Conservation (phyloP, 306 rosid genomes). For the Inga oerstediana region DNA sequence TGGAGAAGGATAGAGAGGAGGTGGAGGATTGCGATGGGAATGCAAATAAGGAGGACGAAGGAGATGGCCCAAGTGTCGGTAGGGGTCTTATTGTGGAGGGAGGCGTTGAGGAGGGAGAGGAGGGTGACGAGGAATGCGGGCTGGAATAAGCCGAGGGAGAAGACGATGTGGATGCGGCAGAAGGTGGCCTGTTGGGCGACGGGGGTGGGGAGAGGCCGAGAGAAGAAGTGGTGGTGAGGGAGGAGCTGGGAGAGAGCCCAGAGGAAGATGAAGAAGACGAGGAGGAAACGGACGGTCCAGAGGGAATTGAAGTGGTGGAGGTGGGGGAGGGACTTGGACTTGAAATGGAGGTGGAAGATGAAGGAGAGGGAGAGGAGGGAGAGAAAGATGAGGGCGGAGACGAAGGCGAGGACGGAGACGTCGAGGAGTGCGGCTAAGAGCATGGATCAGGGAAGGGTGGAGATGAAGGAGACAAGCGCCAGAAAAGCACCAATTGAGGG, state of each 20-base stretch:
- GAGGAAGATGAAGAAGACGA: conserved; percentile 56
- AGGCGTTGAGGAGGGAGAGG: conserved; percentile 68
- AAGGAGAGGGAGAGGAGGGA: conserved; percentile 63
- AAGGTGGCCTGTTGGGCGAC: conserved; percentile 36
- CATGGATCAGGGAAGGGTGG: conserved; percentile 33
- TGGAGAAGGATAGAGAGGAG: conserved; percentile 32
- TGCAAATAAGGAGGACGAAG: conserved; percentile 42
- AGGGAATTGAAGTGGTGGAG: conserved; percentile 71
- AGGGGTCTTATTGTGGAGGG: conserved; percentile 45
- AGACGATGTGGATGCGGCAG: conserved; percentile 56
- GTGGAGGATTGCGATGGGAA: conserved; percentile 46
- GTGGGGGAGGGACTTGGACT: conserved; percentile 58
- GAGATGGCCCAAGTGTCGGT: conserved; percentile 40
- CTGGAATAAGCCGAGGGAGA: conserved; percentile 68
- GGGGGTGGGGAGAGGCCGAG: neutral
- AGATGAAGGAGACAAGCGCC: no score
- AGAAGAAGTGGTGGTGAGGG: conserved; percentile 49
- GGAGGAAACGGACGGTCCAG: conserved; percentile 80
- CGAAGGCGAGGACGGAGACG: conserved; percentile 46
- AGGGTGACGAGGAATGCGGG: conserved; percentile 76
- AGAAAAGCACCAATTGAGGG: neutral
- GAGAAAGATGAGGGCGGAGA: conserved; percentile 52
- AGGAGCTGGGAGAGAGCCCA: conserved; percentile 74
- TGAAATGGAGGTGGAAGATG: conserved; percentile 75
- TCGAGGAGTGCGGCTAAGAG: conserved; percentile 42